Evolutionary conservation across 2,329 filamentous ascomycete genomes (phyloP), one percentile per base, ranked within the genome.

Genomic region (Trichoderma polysporum): DNA sequence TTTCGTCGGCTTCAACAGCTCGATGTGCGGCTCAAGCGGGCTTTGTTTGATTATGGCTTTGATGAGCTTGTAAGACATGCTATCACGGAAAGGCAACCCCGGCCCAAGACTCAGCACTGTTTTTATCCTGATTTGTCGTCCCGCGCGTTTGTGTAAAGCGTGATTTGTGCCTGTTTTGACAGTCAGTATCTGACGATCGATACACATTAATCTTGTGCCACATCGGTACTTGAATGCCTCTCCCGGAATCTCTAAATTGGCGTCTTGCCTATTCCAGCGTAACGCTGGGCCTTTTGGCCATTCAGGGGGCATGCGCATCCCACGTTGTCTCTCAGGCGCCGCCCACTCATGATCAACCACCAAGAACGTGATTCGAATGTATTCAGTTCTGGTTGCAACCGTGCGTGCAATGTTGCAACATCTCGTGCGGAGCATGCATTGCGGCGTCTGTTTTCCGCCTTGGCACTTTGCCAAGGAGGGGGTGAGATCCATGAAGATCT

Each of bases 301-400:
- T 65, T 68, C 66, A 68, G 19, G 65, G 53, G 52, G 25, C 60
- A 65, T 58, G 39, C 60, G 50, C 41, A 29, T 68, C 66, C 52
- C 66, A 68, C 66, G 66, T 67, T 67, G 61, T 59, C 53, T 53
- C 58, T 65, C 31, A 37, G 60, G 27, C 66, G 41, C 37, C n/a
- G 49, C 59, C 53, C 66, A 56, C 61, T 53, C 35, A 52, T 66
- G 52, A 39, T 68, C 50, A 65, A 49, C 58, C 29, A 15, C 41
- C 41, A 37, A 58, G 31, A 68, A 68, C 66, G 66, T 68, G 66
- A 66, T 61, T 33, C 5, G 9, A 12, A 37, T 45, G 33, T 22
- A 17, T 29, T 53, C 35, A 35, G 31, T 45, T 45, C 37, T 54
- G n/a, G 49, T 50, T 67, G 66, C 50, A 57, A 67, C 59, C 58